Conservation (phyloP, 2,329 filamentous ascomycete species). For the Colletotrichum incanum region DNA sequence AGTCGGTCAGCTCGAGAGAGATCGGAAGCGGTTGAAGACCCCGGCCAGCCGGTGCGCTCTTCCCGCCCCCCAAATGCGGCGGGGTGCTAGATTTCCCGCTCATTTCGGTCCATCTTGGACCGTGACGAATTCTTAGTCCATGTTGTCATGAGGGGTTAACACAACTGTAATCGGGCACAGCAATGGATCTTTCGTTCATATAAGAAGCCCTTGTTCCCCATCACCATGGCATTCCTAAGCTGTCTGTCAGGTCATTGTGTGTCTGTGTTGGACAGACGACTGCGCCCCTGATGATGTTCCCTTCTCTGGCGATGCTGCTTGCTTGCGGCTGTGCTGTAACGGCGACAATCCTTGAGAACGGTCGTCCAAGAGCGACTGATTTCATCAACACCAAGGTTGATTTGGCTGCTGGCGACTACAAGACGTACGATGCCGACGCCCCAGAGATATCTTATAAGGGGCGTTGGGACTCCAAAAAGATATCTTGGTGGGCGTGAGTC, state of each 20-base stretch:
- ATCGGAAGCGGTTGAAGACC: conserved; percentile 18
- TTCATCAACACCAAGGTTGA: conserved; percentile 60
- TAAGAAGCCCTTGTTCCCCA: neutral
- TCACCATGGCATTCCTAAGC: neutral
- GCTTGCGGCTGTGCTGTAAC: conserved; percentile 44
- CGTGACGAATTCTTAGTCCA: neutral
- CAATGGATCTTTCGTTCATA: neutral
- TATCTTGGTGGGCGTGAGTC: conserved; percentile 74
- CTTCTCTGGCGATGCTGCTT: conserved; percentile 43
- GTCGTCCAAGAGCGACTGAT: conserved; percentile 57
- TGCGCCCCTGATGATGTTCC: conserved; percentile 20
- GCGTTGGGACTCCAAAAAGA: conserved; percentile 72
- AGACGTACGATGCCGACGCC: conserved; percentile 65
- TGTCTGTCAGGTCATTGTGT: neutral
- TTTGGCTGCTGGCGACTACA: conserved; percentile 51
- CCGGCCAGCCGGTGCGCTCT: conserved; percentile 26
- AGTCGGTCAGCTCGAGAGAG: neutral
- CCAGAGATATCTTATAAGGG: conserved; percentile 74
- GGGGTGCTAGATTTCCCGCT: conserved; percentile 14
- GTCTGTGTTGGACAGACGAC: neutral
- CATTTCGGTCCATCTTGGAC: conserved; percentile 39
- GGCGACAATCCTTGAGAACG: conserved; percentile 58
- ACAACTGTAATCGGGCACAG: neutral
- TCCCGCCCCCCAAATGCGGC: conserved; percentile 1
- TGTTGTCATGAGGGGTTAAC: conserved; percentile 31